These are phyloP conservation scores for Bertia moriformis DNA, from an alignment of 2,329 filamentous ascomycete species.

Conservation along the genomic window DNA sequence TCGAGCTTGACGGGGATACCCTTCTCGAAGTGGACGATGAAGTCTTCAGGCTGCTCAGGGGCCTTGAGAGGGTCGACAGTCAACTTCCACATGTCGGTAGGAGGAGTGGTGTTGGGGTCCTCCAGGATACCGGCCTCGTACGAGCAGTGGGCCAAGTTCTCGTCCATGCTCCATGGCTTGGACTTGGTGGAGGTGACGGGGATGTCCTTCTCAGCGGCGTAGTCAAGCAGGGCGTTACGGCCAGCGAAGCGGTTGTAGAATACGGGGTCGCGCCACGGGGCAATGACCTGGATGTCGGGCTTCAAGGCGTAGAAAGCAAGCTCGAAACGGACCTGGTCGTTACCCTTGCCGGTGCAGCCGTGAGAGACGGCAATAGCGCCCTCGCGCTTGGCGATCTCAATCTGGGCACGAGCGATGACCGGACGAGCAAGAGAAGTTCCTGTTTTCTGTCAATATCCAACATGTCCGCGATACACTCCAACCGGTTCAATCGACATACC, in stretches of 20 bases:
- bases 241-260: slow-evolving; percentile 61
- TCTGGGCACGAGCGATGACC: slow-evolving; percentile 55
- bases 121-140: slow-evolving; percentile 72
- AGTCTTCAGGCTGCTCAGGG: slow-evolving; percentile 56
- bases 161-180: slow-evolving; percentile 52
- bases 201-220: slow-evolving; percentile 50
- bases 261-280: slow-evolving; percentile 58
- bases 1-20: slow-evolving; percentile 59
- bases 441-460: slow-evolving; percentile 18
- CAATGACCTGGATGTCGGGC: slow-evolving; percentile 56
- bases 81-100: slow-evolving; percentile 69
- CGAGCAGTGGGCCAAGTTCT: slow-evolving; percentile 61
- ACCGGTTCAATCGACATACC: too few species aligned
- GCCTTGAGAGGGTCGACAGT: slow-evolving; percentile 55
- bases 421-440: slow-evolving; percentile 53
- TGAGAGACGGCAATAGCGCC: slow-evolving; percentile 34
- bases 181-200: slow-evolving; percentile 61
- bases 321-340: slow-evolving; percentile 54
- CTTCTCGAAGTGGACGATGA: slow-evolving; percentile 60
- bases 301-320: slow-evolving; percentile 45
- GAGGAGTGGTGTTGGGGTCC: slow-evolving; percentile 47
- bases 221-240: slow-evolving; percentile 59
- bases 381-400: slow-evolving; percentile 44
- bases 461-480: slow-evolving; percentile 3
- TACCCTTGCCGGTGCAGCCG: slow-evolving; percentile 51